Percentiles rank a stretch among this genome's conserved stretches.
Conservation (phyloP, 371 early-diverging fungal genomes). For the Apophysomyces variabilis region DNA sequence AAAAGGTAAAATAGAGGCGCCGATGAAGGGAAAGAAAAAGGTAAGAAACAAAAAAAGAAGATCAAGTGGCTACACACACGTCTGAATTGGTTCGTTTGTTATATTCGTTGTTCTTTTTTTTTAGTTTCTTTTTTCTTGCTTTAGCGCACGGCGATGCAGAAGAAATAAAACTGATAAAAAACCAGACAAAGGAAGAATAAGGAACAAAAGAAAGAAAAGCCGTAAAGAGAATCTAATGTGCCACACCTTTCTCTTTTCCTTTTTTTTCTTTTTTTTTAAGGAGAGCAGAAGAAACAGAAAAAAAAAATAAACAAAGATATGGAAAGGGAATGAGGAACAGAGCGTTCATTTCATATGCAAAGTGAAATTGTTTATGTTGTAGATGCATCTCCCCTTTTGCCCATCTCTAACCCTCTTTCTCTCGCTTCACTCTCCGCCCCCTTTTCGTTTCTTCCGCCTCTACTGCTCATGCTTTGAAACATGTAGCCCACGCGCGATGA, state of each 20-base stretch:
- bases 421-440: too few species aligned
- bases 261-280: background rate
- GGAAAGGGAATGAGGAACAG: background rate
- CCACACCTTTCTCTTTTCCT: background rate
- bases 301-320: background rate
- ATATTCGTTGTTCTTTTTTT: background rate
- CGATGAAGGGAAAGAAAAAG: background rate
- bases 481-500: background rate
- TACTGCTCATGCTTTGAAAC: constrained; percentile 6
- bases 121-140: background rate
- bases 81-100: background rate
- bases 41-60: background rate
- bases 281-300: background rate
- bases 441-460: constrained; percentile 1
- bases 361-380: constrained; percentile 11
- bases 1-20: background rate
- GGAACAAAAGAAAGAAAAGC: constrained; percentile 10
- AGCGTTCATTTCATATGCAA: constrained; percentile 8
- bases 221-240: background rate
- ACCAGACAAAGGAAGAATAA: constrained; percentile 18
- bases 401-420: background rate
- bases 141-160: background rate
- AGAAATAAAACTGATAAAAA: constrained; percentile 12
- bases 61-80: background rate
- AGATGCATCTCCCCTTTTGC: background rate